Base-by-base conservation (phyloP, 176 grass and related monocot genomes). In the Cenchrus americanus region DNA sequence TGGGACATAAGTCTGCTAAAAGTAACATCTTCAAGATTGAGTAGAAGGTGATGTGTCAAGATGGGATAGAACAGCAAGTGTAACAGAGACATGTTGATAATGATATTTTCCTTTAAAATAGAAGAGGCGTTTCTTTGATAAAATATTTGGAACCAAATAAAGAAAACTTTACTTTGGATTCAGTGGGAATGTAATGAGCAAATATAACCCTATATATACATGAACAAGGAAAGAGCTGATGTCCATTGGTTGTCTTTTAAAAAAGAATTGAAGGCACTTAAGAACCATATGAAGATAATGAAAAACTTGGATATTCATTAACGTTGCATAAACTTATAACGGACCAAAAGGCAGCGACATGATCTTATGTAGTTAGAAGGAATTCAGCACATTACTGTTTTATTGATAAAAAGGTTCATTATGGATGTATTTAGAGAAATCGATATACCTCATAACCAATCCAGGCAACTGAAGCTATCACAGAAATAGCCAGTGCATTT, bases 401-500 rank as follows among this genome's bases (percentile, higher is more conserved):
- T 23, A 84, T 10, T 48, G 55, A 66, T 6, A 63, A 52, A 52
- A 90, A 62, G 13, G 7, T 73, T 72, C 26, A 78, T 13, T 73
- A 22, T 59, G 49, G 65, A 60, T 50, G 30, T 46, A 53, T 67
- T 67, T 68, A 5, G 30, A 62, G 26, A 59, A 77, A 79, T 83
- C 48, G 64, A n/a, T 72, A 42, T 81, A 99, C 97, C 93, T 99
- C 97, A 73, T 96, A 99, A 66, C 93, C 93, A 90, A 99, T 99
- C 97, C 97, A 96, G 70, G 90, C 83, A 87, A 99, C 97, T 60
- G 91, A 99, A 85, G 91, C 93, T 84, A 96, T 96, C 41, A 96
- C 97, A 72, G 88, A 89, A 88, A 92, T 66, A 8, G 89, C 93
- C 78, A 99, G 73, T 64, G 91, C 91, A 86, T 99, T 99, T 57